Percentiles rank a stretch among this genome's conserved stretches.
Evolutionary conservation across 2,329 filamentous ascomycete species (phyloP).

Genomic region (Ambrosiella cleistominuta): DNA sequence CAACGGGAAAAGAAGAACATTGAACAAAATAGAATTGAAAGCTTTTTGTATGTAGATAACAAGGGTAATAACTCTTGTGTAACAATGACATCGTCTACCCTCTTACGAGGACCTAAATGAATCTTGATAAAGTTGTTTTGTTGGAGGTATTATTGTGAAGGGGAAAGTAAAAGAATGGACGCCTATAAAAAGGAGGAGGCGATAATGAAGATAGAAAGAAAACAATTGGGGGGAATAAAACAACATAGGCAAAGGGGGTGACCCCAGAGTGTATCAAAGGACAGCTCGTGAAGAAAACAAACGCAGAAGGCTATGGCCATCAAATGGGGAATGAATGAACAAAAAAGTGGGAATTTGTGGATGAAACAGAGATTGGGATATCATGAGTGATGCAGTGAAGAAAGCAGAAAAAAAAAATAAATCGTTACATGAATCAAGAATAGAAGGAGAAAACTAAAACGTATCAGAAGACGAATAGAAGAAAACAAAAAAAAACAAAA

Average conservation of each 20-base stretch:
- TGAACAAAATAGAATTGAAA: background rate
- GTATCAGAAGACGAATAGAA: background rate
- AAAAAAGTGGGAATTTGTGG: constrained; percentile 8
- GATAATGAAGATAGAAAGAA: constrained; percentile 1
- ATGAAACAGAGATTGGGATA: constrained; percentile 10
- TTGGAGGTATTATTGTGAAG: constrained; percentile 5
- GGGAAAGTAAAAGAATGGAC: constrained; percentile 13
- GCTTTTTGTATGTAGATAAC: background rate
- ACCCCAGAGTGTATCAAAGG: constrained; percentile 13
- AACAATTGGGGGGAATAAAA: constrained; percentile 6
- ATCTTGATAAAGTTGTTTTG: background rate
- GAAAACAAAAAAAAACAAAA: constrained; percentile 8
- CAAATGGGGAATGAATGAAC: background rate
- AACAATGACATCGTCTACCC: background rate
- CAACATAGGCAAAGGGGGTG: constrained; percentile 10
- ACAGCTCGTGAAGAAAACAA: constrained; percentile 8
- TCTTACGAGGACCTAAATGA: constrained; percentile 3
- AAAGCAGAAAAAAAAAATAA: constrained; percentile 15
- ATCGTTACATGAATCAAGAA: constrained; percentile 10
- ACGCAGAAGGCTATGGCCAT: no score
- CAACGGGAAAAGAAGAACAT: background rate
- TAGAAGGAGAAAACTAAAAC: background rate
- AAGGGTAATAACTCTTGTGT: constrained; percentile 9
- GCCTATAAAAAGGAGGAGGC: background rate
- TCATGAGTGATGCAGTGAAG: constrained; percentile 1